These are phyloP conservation scores for Asterophora parasitica DNA, from an alignment of 768 basidiomycete species.

Conservation along the genomic window DNA sequence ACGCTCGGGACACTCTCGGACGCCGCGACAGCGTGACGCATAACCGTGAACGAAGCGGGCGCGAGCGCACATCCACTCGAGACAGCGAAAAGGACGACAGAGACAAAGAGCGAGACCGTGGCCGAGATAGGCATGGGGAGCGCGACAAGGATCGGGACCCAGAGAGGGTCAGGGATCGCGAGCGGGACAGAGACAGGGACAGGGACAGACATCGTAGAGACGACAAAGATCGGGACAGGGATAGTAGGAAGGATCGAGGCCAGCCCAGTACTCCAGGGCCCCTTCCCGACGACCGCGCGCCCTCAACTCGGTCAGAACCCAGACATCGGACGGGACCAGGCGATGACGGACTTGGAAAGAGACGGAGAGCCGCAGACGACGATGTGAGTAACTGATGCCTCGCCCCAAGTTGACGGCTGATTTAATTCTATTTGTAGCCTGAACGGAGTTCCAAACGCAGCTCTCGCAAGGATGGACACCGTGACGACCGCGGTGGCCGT, in stretches of 20 bases:
- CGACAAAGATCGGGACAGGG: constrained; percentile 47
- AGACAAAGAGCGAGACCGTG: constrained; percentile 42
- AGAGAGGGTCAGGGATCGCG: constrained; percentile 44
- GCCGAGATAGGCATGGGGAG: constrained; percentile 46
- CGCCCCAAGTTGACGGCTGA: constrained; percentile 10
- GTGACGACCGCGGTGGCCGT: constrained; percentile 62
- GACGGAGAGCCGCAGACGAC: constrained; percentile 64
- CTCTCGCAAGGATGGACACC: constrained; percentile 72
- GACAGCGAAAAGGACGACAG: constrained; percentile 46
- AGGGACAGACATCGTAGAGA: constrained; percentile 27
- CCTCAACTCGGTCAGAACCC: constrained; percentile 57
- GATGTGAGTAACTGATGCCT: constrained; percentile 47
- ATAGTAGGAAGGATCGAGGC: constrained; percentile 56
- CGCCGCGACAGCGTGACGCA: constrained; percentile 52
- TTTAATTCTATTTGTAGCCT: constrained; percentile 35
- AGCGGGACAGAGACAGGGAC: constrained; percentile 46
- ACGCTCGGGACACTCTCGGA: constrained; percentile 36
- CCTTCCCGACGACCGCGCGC: constrained; percentile 47
- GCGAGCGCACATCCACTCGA: constrained; percentile 34
- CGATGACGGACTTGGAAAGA: constrained; percentile 68
- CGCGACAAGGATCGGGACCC: constrained; percentile 55
- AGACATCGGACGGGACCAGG: constrained; percentile 47
- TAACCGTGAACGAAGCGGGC: constrained; percentile 43
- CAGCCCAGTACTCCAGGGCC: constrained; percentile 27
- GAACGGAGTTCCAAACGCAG: constrained; percentile 79